Evolutionary conservation across 2,329 filamentous ascomycete species (phyloP).

Genomic region (Penicillium sp.): DNA sequence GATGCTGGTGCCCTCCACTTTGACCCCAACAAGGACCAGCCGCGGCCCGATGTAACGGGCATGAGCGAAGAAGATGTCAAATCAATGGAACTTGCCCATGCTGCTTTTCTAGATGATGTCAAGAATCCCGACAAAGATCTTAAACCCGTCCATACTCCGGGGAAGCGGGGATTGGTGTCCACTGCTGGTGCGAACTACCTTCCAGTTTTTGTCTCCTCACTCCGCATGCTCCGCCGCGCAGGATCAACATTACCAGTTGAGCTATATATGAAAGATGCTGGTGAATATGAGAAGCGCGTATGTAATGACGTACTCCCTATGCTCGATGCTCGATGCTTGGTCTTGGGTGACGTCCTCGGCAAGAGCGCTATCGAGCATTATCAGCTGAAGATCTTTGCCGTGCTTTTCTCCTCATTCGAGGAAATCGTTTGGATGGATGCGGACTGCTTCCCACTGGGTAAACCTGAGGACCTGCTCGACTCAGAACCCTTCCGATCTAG

Average conservation of each 20-base stretch:
- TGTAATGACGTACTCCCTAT: conserved; percentile 46
- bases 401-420: conserved; percentile 64
- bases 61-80: conserved; percentile 39
- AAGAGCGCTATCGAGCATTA: conserved; percentile 48
- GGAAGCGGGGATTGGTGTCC: conserved; percentile 56
- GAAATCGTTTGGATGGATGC: conserved; percentile 64
- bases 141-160: conserved; percentile 40
- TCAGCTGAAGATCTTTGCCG: conserved; percentile 62
- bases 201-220: conserved; percentile 54
- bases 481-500: conserved; percentile 56
- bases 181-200: conserved; percentile 55
- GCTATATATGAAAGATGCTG: conserved; percentile 46
- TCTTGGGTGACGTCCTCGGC: conserved; percentile 49
- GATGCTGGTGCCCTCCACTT: conserved; percentile 33
- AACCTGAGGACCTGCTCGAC: conserved; percentile 54
- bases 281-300: conserved; percentile 45
- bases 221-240: conserved; percentile 57
- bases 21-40: conserved; percentile 31
- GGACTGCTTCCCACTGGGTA: conserved; percentile 57
- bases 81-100: conserved; percentile 45
- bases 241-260: conserved; percentile 57
- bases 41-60: conserved; percentile 42
- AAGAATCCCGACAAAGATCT: conserved; percentile 29
- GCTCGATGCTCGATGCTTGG: conserved; percentile 48
- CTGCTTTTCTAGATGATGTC: conserved; percentile 44